Evolutionary conservation across 2,329 filamentous ascomycete species (phyloP).

Genomic region (Fusarium beomiforme): DNA sequence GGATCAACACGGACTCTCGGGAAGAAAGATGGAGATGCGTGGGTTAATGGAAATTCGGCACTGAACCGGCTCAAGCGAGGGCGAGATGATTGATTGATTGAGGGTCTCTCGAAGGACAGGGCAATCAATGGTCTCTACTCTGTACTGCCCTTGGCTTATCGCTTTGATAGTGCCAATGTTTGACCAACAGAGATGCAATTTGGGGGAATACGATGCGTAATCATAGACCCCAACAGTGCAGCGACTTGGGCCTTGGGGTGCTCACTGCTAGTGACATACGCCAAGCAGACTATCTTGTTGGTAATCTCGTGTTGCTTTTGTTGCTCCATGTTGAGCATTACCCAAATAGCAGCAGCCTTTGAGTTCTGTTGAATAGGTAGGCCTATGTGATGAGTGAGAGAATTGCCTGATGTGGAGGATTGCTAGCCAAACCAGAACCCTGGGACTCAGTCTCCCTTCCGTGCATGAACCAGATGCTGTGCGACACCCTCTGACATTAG

Average conservation of each 20-base stretch:
- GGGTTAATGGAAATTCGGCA: neutral
- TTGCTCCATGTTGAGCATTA: neutral
- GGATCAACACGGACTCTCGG: conserved; percentile 10
- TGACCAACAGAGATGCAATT: conserved; percentile 21
- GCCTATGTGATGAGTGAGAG: neutral
- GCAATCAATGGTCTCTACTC: no score
- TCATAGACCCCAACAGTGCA: neutral
- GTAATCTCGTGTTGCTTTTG: conserved; percentile 28
- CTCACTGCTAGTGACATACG: conserved; percentile 24
- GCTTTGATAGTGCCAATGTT: conserved; percentile 5
- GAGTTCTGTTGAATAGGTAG: no score
- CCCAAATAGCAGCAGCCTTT: neutral
- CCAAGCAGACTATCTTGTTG: conserved; percentile 19
- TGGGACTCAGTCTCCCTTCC: conserved; percentile 8
- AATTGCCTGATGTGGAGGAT: neutral
- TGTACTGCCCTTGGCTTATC: neutral
- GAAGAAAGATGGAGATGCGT: neutral
- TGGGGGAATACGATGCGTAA: conserved; percentile 19
- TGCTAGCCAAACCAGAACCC: conserved; percentile 20
- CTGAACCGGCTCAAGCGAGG: conserved; percentile 2
- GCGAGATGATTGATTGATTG: neutral
- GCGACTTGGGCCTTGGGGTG: neutral
- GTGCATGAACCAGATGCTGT: conserved; percentile 26
- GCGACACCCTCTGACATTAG: conserved; percentile 28
- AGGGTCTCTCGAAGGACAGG: neutral